A percentile compares a stretch with the other conserved stretches of the same genome.
Evolutionary conservation across 495 filamentous ascomycete species (phyloP).

Genomic region (Chaetomidium leptoderma): DNA sequence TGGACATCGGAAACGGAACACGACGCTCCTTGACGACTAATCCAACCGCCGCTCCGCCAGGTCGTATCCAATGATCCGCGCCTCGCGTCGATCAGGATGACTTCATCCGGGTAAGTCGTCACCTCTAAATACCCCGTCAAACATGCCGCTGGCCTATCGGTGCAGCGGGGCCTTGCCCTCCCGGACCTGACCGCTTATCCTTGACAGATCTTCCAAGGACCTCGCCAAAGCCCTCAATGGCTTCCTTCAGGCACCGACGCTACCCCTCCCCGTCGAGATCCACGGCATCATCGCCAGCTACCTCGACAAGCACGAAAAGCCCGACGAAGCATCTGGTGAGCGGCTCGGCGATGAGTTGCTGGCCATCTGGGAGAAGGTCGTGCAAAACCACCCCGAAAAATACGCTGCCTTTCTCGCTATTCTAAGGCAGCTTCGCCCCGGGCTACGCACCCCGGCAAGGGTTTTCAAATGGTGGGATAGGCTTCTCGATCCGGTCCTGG

Average conservation of each 20-base stretch:
- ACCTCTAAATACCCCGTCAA: neutral
- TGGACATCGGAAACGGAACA: neutral
- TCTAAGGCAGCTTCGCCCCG: slow-evolving; percentile 55
- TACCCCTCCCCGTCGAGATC: slow-evolving; percentile 61
- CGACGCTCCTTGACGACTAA: neutral
- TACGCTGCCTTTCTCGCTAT: slow-evolving; percentile 59
- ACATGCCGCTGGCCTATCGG: neutral
- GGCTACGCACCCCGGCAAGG: slow-evolving; percentile 49
- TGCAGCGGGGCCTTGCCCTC: neutral
- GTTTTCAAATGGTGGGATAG: slow-evolving; percentile 64
- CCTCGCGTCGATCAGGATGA: slow-evolving; percentile 27
- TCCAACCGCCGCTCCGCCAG: neutral
- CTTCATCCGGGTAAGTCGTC: slow-evolving; percentile 33
- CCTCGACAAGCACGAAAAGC: slow-evolving; percentile 53
- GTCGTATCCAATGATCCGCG: slow-evolving; percentile 17
- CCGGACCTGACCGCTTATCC: slow-evolving; percentile 7
- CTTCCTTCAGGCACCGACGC: slow-evolving; percentile 48
- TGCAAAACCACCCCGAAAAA: slow-evolving; percentile 49
- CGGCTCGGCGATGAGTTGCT: slow-evolving; percentile 65
- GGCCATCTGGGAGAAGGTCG: slow-evolving; percentile 52
- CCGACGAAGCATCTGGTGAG: slow-evolving; percentile 57
- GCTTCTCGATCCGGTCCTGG: slow-evolving; percentile 55
- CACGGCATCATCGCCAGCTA: slow-evolving; percentile 55
- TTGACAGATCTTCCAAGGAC: slow-evolving; percentile 50
- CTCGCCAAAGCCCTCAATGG: slow-evolving; percentile 54